These are phyloP conservation scores for Peronospora destructor DNA, from an alignment of 352 stramenopile genomes.

Conservation along the genomic window DNA sequence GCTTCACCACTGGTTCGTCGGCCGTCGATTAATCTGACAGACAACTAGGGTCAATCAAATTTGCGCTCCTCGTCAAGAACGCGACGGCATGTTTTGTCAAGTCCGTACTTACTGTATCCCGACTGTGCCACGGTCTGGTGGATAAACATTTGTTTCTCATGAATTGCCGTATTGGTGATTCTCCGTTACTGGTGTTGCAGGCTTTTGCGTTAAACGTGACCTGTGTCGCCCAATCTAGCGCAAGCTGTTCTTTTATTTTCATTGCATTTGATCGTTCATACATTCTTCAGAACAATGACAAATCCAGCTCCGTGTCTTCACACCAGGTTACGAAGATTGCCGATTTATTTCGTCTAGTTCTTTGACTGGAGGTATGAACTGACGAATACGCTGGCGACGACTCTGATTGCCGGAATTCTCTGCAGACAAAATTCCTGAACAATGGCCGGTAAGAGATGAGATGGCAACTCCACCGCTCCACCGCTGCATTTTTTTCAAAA, in stretches of 20 bases:
- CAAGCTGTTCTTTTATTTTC: slow-evolving; percentile 6
- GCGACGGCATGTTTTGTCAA: slow-evolving; percentile 19
- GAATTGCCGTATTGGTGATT: slow-evolving; percentile 2
- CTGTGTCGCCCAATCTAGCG: slow-evolving; percentile 13
- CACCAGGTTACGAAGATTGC: slow-evolving; percentile 8
- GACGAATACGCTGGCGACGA: too few relatives aligned
- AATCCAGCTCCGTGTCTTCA: slow-evolving; percentile 13
- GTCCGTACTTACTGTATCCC: slow-evolving; percentile 23
- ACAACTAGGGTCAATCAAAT: slow-evolving; percentile 22
- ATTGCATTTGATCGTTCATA: slow-evolving; percentile 1
- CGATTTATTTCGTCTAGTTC: too few relatives aligned
- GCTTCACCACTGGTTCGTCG: slow-evolving; percentile 51
- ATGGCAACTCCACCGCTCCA: too few relatives aligned
- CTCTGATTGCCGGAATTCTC: too few relatives aligned
- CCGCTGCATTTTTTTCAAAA: too few relatives aligned
- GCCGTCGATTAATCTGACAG: slow-evolving; percentile 37
- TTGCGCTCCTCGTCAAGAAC: slow-evolving; percentile 14
- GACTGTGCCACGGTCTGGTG: slow-evolving; percentile 17
- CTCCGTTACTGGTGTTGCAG: slow-evolving; percentile 2
- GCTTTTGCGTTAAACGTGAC: not conserved
- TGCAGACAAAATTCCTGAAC: too few relatives aligned
- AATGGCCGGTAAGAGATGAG: too few relatives aligned
- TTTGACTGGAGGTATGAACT: too few relatives aligned
- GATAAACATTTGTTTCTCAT: slow-evolving; percentile 16
- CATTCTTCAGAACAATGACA: slow-evolving; percentile 4